Base-by-base conservation (phyloP, 176 grass and related monocot species). In the Paspalum vaginatum region DNA sequence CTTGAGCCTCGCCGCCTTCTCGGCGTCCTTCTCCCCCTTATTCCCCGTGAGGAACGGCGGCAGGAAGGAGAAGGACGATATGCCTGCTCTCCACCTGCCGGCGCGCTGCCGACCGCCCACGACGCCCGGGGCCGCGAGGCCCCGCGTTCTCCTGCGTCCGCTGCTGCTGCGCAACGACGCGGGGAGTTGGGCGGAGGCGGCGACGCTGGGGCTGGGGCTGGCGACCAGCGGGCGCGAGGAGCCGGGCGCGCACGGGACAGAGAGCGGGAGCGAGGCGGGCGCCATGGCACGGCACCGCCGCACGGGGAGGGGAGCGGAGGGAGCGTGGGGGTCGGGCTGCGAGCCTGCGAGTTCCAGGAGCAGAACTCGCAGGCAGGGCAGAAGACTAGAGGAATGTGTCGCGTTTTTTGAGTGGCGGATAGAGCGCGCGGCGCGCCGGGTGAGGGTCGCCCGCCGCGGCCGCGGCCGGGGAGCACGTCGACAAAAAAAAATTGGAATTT, bases 61-160 rank as follows among this genome's bases (percentile, higher is more conserved):
- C 49, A 98, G 38, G 82, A 93, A 94, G 71, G 77, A 85, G 59
- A 94, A 93, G 88, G 89, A 98, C 68, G 95, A 98, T 32, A 92
- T 92, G 17, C 80, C 26, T 10, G 72, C 49, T 73, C 89, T 88
- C 92, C 89, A 94, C 83, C 61, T 89, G 70, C 43, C 67, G 40
- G 20, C 18, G 18, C 52, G 8, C 2, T 21, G 3, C 72, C 61
- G 0, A 17, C 22, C 25, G 59, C 16, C 49, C 3, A 20, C 6
- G 13, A 20, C 59, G 2, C 45, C 65, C 54, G 52, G 51, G 44
- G 61, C 5, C 21, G 60, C 22, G 68, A 84, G 11, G 32, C 66
- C 14, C 39, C 6, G 24, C 14, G 10, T 20, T 58, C 47, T 54
- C 17, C 48, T n/a, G n/a, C 43, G 16, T 5, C 45, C 32, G 27